Conservation (phyloP, 1,284 basidiomycete genomes). For the Ganoderma leucocontextum region DNA sequence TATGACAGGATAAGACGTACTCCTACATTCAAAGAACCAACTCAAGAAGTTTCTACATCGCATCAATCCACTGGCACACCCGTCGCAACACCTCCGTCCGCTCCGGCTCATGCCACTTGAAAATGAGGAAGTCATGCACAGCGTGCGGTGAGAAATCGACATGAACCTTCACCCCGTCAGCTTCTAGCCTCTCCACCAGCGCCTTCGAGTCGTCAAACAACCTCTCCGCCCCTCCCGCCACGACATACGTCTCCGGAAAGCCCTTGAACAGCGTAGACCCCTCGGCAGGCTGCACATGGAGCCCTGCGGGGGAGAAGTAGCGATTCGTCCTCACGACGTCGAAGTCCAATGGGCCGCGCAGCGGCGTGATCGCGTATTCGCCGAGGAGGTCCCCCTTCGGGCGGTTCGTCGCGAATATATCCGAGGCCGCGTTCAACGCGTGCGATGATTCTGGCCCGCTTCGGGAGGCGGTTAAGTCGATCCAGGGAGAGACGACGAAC, state of each 20-base stretch:
- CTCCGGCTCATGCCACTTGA: constrained; percentile 35
- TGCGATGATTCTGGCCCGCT: constrained; percentile 41
- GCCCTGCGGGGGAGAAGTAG: constrained; percentile 34
- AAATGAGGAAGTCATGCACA: constrained; percentile 31
- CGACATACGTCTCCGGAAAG: constrained; percentile 37
- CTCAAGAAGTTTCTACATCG: neutral
- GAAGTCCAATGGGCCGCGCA: constrained; percentile 24
- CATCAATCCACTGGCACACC: constrained; percentile 26
- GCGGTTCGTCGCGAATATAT: constrained; percentile 26
- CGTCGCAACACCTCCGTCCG: constrained; percentile 24
- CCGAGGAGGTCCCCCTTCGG: constrained; percentile 13
- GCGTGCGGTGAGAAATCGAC: constrained; percentile 27
- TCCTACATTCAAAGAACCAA: neutral
- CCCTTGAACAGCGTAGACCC: constrained; percentile 31
- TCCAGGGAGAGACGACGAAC: constrained; percentile 65
- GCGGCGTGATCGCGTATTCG: constrained; percentile 20
- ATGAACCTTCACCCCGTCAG: constrained; percentile 29
- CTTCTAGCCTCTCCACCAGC: constrained; percentile 30
- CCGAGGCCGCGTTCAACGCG: constrained; percentile 18
- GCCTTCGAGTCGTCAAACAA: constrained; percentile 36
- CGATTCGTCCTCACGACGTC: constrained; percentile 25
- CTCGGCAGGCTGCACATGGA: constrained; percentile 15
- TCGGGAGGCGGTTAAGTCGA: constrained; percentile 55
- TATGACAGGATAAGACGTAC: no score
- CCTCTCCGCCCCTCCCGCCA: constrained; percentile 37